These are phyloP conservation scores for Neofusicoccum cordaticola DNA, from an alignment of 2,329 filamentous ascomycete genomes.

Conservation along the genomic window DNA sequence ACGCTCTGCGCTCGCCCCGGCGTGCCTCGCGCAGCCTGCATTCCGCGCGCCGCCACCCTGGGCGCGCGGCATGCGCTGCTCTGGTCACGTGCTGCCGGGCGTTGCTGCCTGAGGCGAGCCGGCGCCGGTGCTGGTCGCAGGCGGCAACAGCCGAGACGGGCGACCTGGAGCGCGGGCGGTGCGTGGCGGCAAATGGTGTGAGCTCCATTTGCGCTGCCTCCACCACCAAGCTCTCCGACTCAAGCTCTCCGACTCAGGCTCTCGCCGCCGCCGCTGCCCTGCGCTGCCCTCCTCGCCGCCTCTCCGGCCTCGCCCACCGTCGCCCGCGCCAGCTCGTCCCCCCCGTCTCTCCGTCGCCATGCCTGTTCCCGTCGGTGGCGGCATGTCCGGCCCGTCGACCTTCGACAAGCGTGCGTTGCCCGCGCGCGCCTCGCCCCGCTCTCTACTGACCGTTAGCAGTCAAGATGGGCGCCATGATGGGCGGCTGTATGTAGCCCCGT, in stretches of 20 bases:
- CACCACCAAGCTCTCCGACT: not conserved
- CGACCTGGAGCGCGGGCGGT: not conserved
- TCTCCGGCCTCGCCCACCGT: not conserved
- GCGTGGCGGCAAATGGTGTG: conserved; percentile 9
- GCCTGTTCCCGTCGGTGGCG: conserved; percentile 55
- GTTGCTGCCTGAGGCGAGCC: not conserved
- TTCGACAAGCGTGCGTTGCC: conserved; percentile 64
- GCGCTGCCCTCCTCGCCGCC: too few relatives aligned
- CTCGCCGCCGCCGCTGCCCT: not conserved
- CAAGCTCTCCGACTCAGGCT: not conserved
- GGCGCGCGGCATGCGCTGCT: too few relatives aligned
- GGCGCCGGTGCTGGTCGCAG: not conserved
- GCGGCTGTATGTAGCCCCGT: conserved; percentile 70
- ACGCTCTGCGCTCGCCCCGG: not conserved
- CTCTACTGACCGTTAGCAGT: conserved; percentile 54
- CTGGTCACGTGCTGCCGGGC: not conserved
- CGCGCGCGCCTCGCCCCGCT: conserved; percentile 22
- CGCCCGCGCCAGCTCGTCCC: not conserved
- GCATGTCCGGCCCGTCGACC: conserved; percentile 57
- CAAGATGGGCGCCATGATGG: conserved; percentile 99
- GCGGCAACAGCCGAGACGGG: conserved; percentile 6
- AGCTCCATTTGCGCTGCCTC: not conserved
- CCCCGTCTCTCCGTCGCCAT: conserved; percentile 34
- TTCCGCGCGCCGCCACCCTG: not conserved
- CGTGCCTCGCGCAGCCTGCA: not conserved